Percentiles rank a stretch among this genome's conserved stretches.
phyloP scores from a whole-genome alignment of 169 alveolate genomes.

The Plasmodium vinckei region DNA sequence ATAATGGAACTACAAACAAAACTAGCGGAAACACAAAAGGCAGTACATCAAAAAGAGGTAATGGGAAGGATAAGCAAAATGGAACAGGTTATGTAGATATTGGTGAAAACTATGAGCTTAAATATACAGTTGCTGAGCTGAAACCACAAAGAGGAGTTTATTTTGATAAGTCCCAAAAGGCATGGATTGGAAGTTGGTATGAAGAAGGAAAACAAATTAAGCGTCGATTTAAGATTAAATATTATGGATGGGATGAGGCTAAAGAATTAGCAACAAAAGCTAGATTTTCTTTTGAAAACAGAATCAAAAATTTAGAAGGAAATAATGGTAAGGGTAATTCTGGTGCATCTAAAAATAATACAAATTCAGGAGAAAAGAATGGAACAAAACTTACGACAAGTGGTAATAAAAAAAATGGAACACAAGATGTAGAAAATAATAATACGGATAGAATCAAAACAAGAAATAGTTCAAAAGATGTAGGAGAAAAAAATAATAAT shows the following conservation, averaged over 20 bases:
- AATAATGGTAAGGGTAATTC: background rate
- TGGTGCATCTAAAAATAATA: background rate
- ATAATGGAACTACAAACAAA: background rate
- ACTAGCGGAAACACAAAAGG: conserved; percentile 2
- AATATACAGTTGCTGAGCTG: conserved; percentile 21
- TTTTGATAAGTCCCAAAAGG: conserved; percentile 71
- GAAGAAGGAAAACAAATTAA: conserved; percentile 76
- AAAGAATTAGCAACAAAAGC: conserved; percentile 65
- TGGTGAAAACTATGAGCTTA: conserved; percentile 40
- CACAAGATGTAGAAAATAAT: no score
- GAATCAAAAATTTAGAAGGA: conserved; percentile 23
- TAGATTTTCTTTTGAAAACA: conserved; percentile 61
- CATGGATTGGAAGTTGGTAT: conserved; percentile 78
- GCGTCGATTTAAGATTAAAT: conserved; percentile 56
- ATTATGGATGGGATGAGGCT: conserved; percentile 78
- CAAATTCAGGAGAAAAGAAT: background rate
- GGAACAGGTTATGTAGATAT: background rate
- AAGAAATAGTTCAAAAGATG: background rate
- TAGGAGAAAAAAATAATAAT: conserved; percentile 2
- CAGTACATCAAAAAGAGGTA: background rate
- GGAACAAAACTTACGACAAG: background rate
- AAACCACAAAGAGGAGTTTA: conserved; percentile 77
- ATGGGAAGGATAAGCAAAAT: background rate
- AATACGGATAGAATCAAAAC: no score
- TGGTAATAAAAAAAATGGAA: no score